These are phyloP conservation scores for Phyllosticta ampelicida DNA, from an alignment of 2,329 filamentous ascomycete genomes.

Conservation along the genomic window DNA sequence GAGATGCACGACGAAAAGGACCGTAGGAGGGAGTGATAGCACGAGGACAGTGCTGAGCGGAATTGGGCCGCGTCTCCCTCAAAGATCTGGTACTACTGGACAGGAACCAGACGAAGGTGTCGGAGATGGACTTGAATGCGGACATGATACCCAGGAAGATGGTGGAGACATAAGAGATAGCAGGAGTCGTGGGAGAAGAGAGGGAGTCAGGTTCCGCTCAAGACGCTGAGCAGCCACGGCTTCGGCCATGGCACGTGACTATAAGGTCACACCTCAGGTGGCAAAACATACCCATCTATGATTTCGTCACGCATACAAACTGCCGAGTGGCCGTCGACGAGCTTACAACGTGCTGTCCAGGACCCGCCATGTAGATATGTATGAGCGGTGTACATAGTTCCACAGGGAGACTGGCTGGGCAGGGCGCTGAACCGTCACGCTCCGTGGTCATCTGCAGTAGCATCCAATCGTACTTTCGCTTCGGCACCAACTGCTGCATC, in stretches of 20 bases:
- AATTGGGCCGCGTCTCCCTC: background rate
- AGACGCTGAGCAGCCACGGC: background rate
- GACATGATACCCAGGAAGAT: background rate
- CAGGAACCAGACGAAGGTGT: background rate
- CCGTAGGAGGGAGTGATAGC: background rate
- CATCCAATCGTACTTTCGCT: background rate
- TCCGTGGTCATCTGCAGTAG: slow-evolving; percentile 4
- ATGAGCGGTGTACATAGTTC: background rate
- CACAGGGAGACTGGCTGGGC: background rate
- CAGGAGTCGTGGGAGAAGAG: no score
- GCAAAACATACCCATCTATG: background rate
- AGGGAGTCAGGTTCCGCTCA: background rate
- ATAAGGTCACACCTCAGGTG: background rate
- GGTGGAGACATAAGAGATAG: no score
- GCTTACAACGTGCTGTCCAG: background rate
- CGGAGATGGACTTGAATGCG: background rate
- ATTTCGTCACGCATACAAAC: background rate
- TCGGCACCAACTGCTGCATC: background rate
- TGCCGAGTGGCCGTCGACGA: background rate
- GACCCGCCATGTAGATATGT: background rate
- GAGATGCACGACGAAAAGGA: background rate
- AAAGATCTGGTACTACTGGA: background rate
- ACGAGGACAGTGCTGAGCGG: background rate
- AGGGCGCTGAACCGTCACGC: background rate
- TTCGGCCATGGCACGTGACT: background rate